Conservation (phyloP, 306 rosid species). For the Quercus aquifolioides region DNA sequence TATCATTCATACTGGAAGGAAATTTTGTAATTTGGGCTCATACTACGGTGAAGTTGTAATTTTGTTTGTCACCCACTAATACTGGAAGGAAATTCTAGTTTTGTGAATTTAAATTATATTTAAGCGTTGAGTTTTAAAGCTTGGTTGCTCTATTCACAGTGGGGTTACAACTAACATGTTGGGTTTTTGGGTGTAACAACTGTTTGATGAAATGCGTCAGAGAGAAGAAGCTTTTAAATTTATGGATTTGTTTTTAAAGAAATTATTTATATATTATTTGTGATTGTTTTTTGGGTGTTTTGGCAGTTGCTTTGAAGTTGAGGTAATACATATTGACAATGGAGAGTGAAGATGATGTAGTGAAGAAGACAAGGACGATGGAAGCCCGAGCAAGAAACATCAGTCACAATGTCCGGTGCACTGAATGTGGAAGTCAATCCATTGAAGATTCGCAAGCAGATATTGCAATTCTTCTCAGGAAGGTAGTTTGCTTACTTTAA, state of each 20-base stretch:
- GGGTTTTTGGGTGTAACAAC: not conserved
- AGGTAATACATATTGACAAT: constrained; percentile 28
- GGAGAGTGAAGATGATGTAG: constrained; percentile 64
- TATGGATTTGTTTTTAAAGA: not conserved
- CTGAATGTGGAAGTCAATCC: constrained; percentile 97
- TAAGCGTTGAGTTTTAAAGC: not conserved
- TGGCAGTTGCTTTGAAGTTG: constrained; percentile 16
- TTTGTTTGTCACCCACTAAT: not conserved
- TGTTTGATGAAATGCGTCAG: constrained; percentile 50
- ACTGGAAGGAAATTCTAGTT: not conserved
- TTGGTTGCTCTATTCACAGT: not conserved
- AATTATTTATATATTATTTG: not conserved
- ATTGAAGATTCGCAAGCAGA: constrained; percentile 98
- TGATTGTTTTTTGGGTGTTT: not conserved
- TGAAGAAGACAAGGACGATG: constrained; percentile 50
- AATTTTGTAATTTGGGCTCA: too few relatives aligned
- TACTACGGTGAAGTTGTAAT: not conserved
- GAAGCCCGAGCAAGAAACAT: constrained; percentile 86
- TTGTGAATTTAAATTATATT: not conserved
- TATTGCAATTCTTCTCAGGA: constrained; percentile 90
- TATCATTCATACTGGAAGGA: not conserved
- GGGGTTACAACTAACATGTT: not conserved
- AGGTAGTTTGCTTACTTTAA: constrained; percentile 37
- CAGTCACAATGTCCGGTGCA: constrained; percentile 93
- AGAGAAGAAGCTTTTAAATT: not conserved